Percentiles rank a stretch among this genome's conserved stretches.
phyloP scores from a whole-genome alignment of 1,284 basidiomycete species.

The Ceratobasidium sp. region DNA sequence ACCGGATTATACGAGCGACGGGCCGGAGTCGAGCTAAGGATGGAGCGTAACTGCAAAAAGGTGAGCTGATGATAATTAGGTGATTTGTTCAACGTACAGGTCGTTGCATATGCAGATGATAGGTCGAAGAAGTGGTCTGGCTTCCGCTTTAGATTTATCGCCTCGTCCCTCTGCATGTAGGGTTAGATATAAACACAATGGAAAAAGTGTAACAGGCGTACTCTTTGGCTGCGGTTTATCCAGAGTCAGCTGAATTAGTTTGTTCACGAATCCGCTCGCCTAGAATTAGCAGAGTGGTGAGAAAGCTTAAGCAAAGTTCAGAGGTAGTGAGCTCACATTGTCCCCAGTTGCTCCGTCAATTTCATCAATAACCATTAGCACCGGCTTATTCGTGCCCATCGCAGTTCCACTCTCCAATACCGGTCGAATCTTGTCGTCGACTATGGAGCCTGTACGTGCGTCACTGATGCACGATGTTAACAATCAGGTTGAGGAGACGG shows the following conservation, averaged over 20 bases:
- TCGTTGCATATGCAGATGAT: conserved; percentile 99
- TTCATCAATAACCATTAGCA: conserved; percentile 94
- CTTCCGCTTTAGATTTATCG: conserved; percentile 60
- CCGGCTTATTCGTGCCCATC: conserved; percentile 80
- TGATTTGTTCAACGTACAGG: conserved; percentile 67
- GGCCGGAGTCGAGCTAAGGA: conserved; percentile 88
- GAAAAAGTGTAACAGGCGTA: conserved; percentile 53
- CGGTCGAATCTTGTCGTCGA: conserved; percentile 89
- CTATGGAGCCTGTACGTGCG: conserved; percentile 85
- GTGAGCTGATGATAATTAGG: neutral
- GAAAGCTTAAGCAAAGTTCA: neutral
- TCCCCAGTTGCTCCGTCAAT: conserved; percentile 97
- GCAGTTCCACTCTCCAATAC: conserved; percentile 85
- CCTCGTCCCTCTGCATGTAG: conserved; percentile 57
- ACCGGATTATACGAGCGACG: conserved; percentile 86
- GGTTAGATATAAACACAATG: neutral
- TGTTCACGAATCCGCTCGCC: conserved; percentile 82
- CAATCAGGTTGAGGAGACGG: neutral
- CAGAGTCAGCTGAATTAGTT: conserved; percentile 84
- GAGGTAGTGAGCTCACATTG: conserved; percentile 64
- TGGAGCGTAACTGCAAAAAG: conserved; percentile 64
- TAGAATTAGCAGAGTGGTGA: conserved; percentile 53
- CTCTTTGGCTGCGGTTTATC: conserved; percentile 80
- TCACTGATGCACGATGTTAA: conserved; percentile 67
- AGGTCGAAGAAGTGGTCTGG: conserved; percentile 85